Conservation (phyloP, 2,329 filamentous ascomycete species). For the Pseudogymnoascus sp. region DNA sequence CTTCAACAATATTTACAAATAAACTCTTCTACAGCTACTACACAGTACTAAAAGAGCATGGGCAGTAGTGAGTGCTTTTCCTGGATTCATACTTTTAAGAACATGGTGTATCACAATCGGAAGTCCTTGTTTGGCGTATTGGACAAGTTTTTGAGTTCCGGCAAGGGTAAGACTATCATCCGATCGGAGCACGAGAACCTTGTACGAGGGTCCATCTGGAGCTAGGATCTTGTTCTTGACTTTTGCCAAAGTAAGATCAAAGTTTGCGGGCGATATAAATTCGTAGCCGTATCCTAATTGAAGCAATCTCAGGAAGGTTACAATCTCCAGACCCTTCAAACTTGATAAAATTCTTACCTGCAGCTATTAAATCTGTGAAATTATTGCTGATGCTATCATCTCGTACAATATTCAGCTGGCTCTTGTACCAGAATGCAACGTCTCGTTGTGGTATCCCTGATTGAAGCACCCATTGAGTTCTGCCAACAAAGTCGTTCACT, state of each 20-base stretch:
- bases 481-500: constrained; percentile 28
- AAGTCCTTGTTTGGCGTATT: constrained; percentile 33
- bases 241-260: constrained; percentile 32
- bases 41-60: too few relatives aligned
- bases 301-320: too few relatives aligned
- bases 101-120: constrained; percentile 39
- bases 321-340: too few relatives aligned
- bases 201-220: constrained; percentile 34
- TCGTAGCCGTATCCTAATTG: constrained; percentile 31
- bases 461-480: constrained; percentile 34
- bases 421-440: constrained; percentile 35
- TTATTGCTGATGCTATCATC: neutral
- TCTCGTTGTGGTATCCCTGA: constrained; percentile 35
- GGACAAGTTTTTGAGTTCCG: constrained; percentile 29
- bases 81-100: constrained; percentile 1
- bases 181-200: constrained; percentile 34
- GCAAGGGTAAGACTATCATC: constrained; percentile 32
- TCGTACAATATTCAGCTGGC: constrained; percentile 4
- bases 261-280: constrained; percentile 40
- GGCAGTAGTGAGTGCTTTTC: too few relatives aligned
- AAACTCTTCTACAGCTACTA: constrained; percentile 24
- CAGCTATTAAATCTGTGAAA: constrained; percentile 6
- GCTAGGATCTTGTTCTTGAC: constrained; percentile 34
- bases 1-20: constrained; percentile 19
- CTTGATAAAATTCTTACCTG: constrained; percentile 3